Conservation (phyloP, 305 asterid genomes). For the Solanum hybrid region DNA sequence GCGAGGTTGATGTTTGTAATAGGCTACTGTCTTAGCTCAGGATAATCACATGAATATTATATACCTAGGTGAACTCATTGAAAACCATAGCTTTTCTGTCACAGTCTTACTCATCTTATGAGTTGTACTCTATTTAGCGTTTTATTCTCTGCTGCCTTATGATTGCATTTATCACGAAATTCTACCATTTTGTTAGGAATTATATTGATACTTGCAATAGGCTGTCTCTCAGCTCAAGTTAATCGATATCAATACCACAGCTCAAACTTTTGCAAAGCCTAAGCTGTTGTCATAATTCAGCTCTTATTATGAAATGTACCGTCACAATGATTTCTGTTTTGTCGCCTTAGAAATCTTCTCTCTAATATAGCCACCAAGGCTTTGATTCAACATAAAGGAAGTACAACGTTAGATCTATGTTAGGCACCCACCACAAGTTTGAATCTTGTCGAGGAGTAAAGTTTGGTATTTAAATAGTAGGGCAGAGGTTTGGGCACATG, state of each 20-base stretch:
- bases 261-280: neutral
- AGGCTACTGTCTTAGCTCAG: slow-evolving; percentile 15
- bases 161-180: neutral
- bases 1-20: neutral
- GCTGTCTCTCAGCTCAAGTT: neutral
- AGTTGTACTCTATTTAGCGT: neutral
- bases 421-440: neutral
- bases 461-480: neutral
- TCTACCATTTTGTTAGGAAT: neutral
- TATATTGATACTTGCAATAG: neutral
- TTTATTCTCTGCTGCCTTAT: neutral
- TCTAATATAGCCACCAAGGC: neutral
- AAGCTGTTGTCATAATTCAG: neutral
- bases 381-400: neutral
- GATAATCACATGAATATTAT: neutral
- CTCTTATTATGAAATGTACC: neutral
- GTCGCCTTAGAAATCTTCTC: neutral
- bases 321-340: neutral
- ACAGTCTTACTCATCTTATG: neutral
- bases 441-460: neutral
- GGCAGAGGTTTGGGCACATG: neutral
- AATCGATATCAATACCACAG: neutral
- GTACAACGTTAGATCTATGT: neutral
- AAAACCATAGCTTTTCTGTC: neutral
- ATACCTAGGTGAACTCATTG: neutral